A percentile compares a stretch with the other conserved stretches of the same genome.
These are phyloP conservation scores for Ophiostoma populinum DNA, from an alignment of 2,329 filamentous ascomycete species.

Conservation along the genomic window DNA sequence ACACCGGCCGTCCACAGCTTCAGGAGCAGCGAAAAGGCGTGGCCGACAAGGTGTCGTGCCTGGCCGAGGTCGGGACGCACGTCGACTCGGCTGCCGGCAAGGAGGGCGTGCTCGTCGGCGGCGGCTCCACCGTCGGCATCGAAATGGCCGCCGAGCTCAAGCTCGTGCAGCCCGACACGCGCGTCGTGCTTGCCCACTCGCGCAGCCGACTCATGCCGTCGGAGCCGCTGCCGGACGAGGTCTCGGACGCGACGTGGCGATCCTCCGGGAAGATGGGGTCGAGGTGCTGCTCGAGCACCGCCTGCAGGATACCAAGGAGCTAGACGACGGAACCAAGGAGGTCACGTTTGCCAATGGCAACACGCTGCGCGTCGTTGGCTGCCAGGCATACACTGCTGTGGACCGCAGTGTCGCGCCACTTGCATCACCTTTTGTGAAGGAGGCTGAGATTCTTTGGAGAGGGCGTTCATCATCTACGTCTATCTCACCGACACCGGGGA, in stretches of 20 bases:
- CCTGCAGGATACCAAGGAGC: slow-evolving; percentile 29
- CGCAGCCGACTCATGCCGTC: slow-evolving; percentile 51
- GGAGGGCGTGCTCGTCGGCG: slow-evolving; percentile 52
- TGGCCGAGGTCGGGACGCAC: slow-evolving; percentile 43
- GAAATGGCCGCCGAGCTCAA: slow-evolving; percentile 73
- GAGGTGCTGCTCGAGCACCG: slow-evolving; percentile 46
- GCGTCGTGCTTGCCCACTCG: slow-evolving; percentile 62
- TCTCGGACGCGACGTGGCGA: slow-evolving; percentile 44
- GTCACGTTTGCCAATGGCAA: slow-evolving; percentile 44
- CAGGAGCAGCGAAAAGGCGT: slow-evolving; percentile 50
- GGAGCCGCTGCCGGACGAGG: slow-evolving; percentile 52
- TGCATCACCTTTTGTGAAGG: too few species aligned
- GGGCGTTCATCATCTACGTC: too few species aligned
- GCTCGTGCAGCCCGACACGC: slow-evolving; percentile 40
- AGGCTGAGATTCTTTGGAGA: too few species aligned
- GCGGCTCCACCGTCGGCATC: slow-evolving; percentile 63
- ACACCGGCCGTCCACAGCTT: slow-evolving; percentile 48
- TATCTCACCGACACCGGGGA: too few species aligned
- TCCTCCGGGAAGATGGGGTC: slow-evolving; percentile 45
- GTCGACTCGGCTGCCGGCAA: slow-evolving; percentile 35
- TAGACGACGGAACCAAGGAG: slow-evolving; percentile 25
- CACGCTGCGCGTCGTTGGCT: slow-evolving; percentile 37
- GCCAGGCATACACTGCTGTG: too few species aligned
- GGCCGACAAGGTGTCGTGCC: slow-evolving; percentile 43
- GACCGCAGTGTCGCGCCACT: too few species aligned